Conservation (phyloP, 2,329 filamentous ascomycete species). For the Immersiporthe knoxdaviesiana region DNA sequence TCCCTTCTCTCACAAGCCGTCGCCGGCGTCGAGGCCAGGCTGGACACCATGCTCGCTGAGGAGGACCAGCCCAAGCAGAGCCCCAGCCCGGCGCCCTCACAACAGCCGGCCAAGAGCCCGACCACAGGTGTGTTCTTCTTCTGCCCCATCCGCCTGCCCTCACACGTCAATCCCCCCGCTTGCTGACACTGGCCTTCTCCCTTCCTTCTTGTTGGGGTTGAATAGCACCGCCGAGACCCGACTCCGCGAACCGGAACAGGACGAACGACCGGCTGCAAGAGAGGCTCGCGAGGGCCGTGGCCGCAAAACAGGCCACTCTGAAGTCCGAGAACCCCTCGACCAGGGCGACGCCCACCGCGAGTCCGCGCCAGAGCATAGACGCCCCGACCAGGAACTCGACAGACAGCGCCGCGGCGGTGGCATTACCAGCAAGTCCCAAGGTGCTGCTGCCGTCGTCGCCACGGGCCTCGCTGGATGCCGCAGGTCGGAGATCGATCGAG, state of each 20-base stretch:
- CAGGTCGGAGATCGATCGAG: conserved; percentile 29
- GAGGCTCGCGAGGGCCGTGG: conserved; percentile 83
- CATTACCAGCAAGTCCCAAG: conserved; percentile 17
- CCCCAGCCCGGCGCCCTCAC: conserved; percentile 37
- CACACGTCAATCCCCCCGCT: conserved; percentile 12
- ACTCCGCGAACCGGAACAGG: conserved; percentile 56
- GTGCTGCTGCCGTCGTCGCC: conserved; percentile 28
- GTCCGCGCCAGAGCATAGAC: conserved; percentile 49
- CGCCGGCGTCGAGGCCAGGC: conserved; percentile 87
- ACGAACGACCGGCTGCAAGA: conserved; percentile 86
- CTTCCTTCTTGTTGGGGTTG: conserved; percentile 16
- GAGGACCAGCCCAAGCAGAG: conserved; percentile 56
- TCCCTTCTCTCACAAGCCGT: conserved; percentile 87
- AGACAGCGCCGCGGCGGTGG: conserved; percentile 33
- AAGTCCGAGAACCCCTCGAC: conserved; percentile 49
- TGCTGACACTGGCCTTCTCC: conserved; percentile 13
- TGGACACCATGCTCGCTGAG: conserved; percentile 90
- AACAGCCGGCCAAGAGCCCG: conserved; percentile 40
- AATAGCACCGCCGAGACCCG: conserved; percentile 62
- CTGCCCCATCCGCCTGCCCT: no score
- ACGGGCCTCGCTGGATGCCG: conserved; percentile 34
- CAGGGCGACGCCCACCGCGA: conserved; percentile 46
- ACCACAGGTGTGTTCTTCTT: conserved; percentile 36
- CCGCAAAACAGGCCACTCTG: conserved; percentile 61
- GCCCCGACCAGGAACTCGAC: conserved; percentile 37